A percentile compares a stretch with the other conserved stretches of the same genome.
These are phyloP conservation scores for Solidago caesia DNA, from an alignment of 129 eudicot species.

Conservation along the genomic window DNA sequence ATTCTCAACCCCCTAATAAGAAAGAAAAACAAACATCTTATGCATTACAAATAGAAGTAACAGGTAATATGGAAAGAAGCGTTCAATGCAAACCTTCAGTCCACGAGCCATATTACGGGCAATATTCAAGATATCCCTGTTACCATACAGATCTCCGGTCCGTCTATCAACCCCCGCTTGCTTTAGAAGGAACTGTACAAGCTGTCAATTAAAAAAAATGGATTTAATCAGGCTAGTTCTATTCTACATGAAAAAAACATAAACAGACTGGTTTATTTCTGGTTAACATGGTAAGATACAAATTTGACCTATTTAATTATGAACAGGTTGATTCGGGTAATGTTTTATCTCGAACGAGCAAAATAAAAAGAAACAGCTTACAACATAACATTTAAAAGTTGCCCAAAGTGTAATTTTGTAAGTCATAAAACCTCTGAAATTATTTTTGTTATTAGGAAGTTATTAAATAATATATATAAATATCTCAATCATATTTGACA, in stretches of 20 bases:
- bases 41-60: background rate
- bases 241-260: background rate
- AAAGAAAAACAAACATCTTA: slow-evolving; percentile 14
- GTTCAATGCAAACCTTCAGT: slow-evolving; percentile 56
- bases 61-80: background rate
- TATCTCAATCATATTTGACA: too few species aligned
- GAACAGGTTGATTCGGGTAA: background rate
- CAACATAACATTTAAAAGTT: background rate
- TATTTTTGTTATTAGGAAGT: background rate
- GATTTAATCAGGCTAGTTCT: slow-evolving; percentile 12
- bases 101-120: slow-evolving; percentile 99
- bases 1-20: slow-evolving; percentile 85
- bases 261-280: background rate
- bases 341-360: background rate
- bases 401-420: background rate
- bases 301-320: background rate
- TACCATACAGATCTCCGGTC: slow-evolving; percentile 97
- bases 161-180: slow-evolving; percentile 96
- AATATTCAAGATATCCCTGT: slow-evolving; percentile 79
- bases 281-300: background rate
- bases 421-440: background rate
- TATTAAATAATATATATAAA: background rate
- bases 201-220: slow-evolving; percentile 51
- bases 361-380: background rate
- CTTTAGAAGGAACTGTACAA: slow-evolving; percentile 88